Base-by-base conservation (phyloP, 305 asterid genomes). In the Solanum hybrid region DNA sequence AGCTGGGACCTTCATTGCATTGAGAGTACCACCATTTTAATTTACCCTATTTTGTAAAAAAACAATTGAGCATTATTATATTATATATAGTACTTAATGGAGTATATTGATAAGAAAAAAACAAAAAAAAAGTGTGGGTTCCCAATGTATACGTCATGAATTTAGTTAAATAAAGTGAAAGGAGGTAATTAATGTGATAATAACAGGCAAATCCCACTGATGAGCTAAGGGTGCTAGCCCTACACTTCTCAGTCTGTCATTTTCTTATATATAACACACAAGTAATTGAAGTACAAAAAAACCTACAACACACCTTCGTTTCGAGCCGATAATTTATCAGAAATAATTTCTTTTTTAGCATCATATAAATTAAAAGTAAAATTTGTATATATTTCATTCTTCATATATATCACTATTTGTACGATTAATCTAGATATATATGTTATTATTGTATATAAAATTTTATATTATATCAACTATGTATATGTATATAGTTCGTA, bases 121-220 rank as follows among this genome's bases (percentile, higher is more conserved):
- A 84, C 8, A 24, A 38, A 24, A 13, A 24, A 3, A 37, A 37
- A 32, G 5, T 26, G 10, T 29, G 87, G 40, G 9, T 84, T 84
- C 87, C 87, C 87, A 29, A 51, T 84, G 87, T 10, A 84, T 84
- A 51, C 87, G 75, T 84, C 87, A 51, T 31, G 42, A 51, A 82
- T n/a, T 81, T 81, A 51, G 42, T 19, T 84, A 51, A 84, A 84
- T 84, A 19, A 45, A 17, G 71, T 51, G 73, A 19, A 19, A 37
- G 40, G 34, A 42, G 38, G 17, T 51, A 84, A 84, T 84, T 84
- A 31, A 84, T 45, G 27, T 51, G 69, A 80, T 13, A 26, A 40
- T 81, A 81, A 42, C 71, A 81, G 69, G 7, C 75, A 51, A 84
- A 84, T 84, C 87, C 42, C 75, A 84, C 56, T 78, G 85, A 56